These are phyloP conservation scores for Pichia phayaonensis DNA, from an alignment of 805 yeast genomes.

Conservation along the genomic window DNA sequence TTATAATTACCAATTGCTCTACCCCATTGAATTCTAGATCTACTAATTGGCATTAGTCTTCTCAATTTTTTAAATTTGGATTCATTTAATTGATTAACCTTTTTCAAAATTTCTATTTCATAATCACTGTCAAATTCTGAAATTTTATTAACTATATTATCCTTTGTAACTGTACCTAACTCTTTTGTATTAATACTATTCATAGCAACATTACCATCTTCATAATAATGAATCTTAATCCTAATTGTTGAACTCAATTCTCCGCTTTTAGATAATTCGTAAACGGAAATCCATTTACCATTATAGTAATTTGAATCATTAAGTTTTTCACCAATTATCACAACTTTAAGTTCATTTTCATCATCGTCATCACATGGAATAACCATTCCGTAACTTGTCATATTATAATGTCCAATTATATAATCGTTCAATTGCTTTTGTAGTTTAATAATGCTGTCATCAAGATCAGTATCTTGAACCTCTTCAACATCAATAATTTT, in stretches of 20 bases:
- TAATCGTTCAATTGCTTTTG: constrained; percentile 37
- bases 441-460: constrained; percentile 10
- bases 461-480: constrained; percentile 8
- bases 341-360: constrained; percentile 33
- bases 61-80: constrained; percentile 74
- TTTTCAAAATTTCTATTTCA: constrained; percentile 51
- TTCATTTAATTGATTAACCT: constrained; percentile 70
- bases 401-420: constrained; percentile 60
- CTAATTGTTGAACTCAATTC: constrained; percentile 45
- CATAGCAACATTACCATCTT: constrained; percentile 90
- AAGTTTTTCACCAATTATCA: constrained; percentile 63
- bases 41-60: constrained; percentile 85
- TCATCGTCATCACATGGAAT: constrained; percentile 28
- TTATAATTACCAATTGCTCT: constrained; percentile 84
- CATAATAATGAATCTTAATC: constrained; percentile 85
- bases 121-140: constrained; percentile 48
- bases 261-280: constrained; percentile 35
- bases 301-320: constrained; percentile 78
- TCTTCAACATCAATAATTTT: constrained; percentile 47
- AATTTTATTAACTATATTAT: constrained; percentile 38
- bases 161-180: constrained; percentile 11
- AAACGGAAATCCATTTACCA: constrained; percentile 88
- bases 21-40: constrained; percentile 93
- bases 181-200: constrained; percentile 28
- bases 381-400: constrained; percentile 38